Evolutionary conservation across 2,329 filamentous ascomycete genomes (phyloP), one percentile per base, ranked within the genome.

Genomic region (Xylariaceae sp.): DNA sequence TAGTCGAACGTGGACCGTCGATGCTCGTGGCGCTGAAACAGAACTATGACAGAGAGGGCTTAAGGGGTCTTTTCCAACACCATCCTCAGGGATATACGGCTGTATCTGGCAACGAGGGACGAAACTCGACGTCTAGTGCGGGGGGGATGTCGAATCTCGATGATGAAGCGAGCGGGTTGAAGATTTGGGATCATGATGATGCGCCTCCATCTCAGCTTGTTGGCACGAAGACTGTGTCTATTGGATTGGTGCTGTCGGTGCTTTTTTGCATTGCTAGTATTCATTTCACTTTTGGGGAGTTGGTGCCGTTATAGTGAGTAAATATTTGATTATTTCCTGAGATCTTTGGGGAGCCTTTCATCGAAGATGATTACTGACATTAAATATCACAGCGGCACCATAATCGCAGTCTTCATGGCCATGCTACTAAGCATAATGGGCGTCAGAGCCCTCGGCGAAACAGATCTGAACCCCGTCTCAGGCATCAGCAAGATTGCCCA

Each of bases 401-500:
- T 91, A 51, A 80, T 86, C 9, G 87, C 95, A 2, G 92, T 96
- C 5, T 69, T 95, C 31, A 86, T 97, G 70, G 90, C 94, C 2
- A 81, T 99, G 29, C 63, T 91, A 1, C 79, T 84, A 19, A 89
- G 87, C 53, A 86, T 94, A 51, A 87, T 87, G 83, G 85, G 84
- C 3, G 85, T 87, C 8, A 73, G 85, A 34, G 84, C 85, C 1
- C 71, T 87, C 0, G 84, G 84, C 7, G 83, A 97, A 75, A 97
- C 94, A 4, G 94, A 99, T 65, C 78, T 99, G 7, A 97, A 97
- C 67, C 94, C 94, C 0, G 94, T 97, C 2, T 95, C 89, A 1
- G 94, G 94, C 35, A 99, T 97, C 71, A 92, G 88, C 68, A 99
- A 99, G 74, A 80, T 99, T 2, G 95, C 94, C 0, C 94, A 99